These are phyloP conservation scores for Botrytis squamosa DNA, from an alignment of 2,329 filamentous ascomycete species.

Conservation along the genomic window DNA sequence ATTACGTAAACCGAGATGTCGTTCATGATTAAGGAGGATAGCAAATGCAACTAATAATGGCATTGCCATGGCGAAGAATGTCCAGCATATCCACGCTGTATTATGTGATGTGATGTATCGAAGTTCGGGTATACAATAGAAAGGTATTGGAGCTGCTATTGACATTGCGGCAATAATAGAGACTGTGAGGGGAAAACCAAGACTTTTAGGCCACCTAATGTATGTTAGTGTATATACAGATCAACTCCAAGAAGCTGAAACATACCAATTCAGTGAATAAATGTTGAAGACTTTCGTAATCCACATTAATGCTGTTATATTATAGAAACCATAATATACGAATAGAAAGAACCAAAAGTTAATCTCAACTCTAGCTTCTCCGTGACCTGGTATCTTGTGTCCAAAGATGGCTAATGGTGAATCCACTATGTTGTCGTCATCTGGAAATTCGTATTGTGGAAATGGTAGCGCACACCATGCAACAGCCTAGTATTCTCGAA, in stretches of 20 bases:
- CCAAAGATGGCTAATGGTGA: conserved; percentile 27
- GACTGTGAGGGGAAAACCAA: conserved; percentile 65
- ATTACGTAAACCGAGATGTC: conserved; percentile 60
- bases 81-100: conserved; percentile 68
- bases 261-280: conserved; percentile 64
- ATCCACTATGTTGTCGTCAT: conserved; percentile 42
- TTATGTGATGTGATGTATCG: conserved; percentile 60
- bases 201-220: conserved; percentile 56
- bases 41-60: conserved; percentile 64
- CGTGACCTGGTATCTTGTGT: conserved; percentile 58
- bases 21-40: conserved; percentile 62
- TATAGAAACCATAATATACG: conserved; percentile 69
- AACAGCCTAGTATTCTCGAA: conserved; percentile 48
- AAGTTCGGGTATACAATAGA: conserved; percentile 55
- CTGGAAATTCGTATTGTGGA: conserved; percentile 57
- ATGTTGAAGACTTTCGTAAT: conserved; percentile 72
- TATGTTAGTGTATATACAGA: neutral
- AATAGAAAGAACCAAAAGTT: conserved; percentile 73
- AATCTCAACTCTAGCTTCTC: conserved; percentile 60
- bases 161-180: conserved; percentile 61
- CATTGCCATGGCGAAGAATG: conserved; percentile 68
- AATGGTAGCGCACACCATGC: conserved; percentile 66
- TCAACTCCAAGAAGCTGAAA: neutral
- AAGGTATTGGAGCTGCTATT: conserved; percentile 56
- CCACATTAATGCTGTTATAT: conserved; percentile 65